phyloP scores from a whole-genome alignment of 768 basidiomycete species.

The Tulasnella sp. region DNA sequence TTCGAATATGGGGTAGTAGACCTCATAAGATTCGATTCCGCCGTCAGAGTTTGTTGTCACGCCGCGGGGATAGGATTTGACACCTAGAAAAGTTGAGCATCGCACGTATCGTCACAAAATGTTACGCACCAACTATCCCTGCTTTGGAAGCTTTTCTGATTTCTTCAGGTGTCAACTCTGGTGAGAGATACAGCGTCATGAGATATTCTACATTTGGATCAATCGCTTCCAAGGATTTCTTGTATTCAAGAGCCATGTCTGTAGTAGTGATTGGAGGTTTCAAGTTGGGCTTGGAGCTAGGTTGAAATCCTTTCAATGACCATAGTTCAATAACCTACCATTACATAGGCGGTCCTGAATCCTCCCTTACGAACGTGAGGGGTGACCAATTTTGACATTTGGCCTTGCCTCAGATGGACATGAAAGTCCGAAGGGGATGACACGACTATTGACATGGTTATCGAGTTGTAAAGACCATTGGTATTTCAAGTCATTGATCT shows the following conservation, averaged over 20 bases:
- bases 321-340: constrained; percentile 40
- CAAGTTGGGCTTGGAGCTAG: constrained; percentile 62
- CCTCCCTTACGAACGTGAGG: constrained; percentile 87
- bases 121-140: constrained; percentile 49
- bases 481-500: too few species aligned
- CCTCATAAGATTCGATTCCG: constrained; percentile 90
- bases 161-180: constrained; percentile 79
- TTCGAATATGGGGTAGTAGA: constrained; percentile 84
- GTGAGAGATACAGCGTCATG: constrained; percentile 94
- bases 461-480: too few species aligned
- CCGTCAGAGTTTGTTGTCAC: constrained; percentile 96
- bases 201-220: constrained; percentile 74
- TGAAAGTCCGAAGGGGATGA: constrained; percentile 92
- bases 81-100: constrained; percentile 33
- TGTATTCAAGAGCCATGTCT: constrained; percentile 69
- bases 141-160: constrained; percentile 75
- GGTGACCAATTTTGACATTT: constrained; percentile 66
- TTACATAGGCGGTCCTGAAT: constrained; percentile 85
- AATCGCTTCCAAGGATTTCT: constrained; percentile 54
- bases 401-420: constrained; percentile 87
- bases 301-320: not conserved
- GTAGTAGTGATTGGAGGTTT: constrained; percentile 78
- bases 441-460: too few species aligned
- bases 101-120: not conserved
- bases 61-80: constrained; percentile 94